Evolutionary conservation across 208 protist genomes (phyloP).

Genomic region (Leishmania gerbilli): DNA sequence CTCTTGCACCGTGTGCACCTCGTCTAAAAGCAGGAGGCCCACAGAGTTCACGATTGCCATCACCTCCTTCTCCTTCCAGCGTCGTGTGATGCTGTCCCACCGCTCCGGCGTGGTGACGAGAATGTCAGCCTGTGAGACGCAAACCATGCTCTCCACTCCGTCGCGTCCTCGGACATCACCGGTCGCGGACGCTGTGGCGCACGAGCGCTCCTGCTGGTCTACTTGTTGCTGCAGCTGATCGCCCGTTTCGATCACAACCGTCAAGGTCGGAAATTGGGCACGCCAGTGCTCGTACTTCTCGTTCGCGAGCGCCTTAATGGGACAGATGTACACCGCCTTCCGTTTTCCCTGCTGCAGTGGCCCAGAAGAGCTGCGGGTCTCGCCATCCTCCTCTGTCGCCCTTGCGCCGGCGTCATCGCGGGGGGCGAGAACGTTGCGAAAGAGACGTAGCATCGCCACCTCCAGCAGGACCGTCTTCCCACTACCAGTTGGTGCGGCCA

Average conservation of each 20-base stretch:
- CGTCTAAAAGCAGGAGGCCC: slow-evolving; percentile 88
- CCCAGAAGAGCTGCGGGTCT: neutral
- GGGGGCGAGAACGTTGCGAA: slow-evolving; percentile 47
- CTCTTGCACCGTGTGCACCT: slow-evolving; percentile 94
- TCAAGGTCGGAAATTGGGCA: slow-evolving; percentile 73
- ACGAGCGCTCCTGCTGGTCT: neutral
- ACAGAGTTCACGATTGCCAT: slow-evolving; percentile 77
- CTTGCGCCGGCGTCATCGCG: neutral
- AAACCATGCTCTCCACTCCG: slow-evolving; percentile 39
- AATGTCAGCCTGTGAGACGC: slow-evolving; percentile 67
- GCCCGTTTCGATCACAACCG: slow-evolving; percentile 94
- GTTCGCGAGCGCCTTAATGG: slow-evolving; percentile 89
- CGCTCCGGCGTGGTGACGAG: slow-evolving; percentile 94
- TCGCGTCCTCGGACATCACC: slow-evolving; percentile 73
- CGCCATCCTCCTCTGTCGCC: neutral
- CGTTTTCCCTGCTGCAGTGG: neutral
- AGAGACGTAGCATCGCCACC: slow-evolving; percentile 89
- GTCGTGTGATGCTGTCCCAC: slow-evolving; percentile 93
- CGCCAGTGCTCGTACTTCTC: slow-evolving; percentile 86
- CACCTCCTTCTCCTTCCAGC: slow-evolving; percentile 84
- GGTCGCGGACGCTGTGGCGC: slow-evolving; percentile 92
- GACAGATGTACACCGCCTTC: slow-evolving; percentile 92
- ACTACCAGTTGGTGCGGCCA: slow-evolving; percentile 88
- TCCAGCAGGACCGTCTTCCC: slow-evolving; percentile 91
- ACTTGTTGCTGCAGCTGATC: slow-evolving; percentile 84